Evolutionary conservation across 2,329 filamentous ascomycete species (phyloP).

Genomic region (Hypomyces rosellus): DNA sequence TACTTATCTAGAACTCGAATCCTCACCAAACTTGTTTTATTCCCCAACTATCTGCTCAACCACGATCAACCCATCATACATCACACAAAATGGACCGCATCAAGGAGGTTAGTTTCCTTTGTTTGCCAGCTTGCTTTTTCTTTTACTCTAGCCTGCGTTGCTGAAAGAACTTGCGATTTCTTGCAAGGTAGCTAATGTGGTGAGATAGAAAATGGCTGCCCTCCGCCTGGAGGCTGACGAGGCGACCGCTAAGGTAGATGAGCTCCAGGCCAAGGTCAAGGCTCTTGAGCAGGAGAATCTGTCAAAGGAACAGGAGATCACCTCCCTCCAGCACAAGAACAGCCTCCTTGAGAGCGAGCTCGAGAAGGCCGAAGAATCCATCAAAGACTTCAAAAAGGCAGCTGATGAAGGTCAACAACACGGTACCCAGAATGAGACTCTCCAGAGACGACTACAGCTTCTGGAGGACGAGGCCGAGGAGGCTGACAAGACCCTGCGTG

Average conservation of each 20-base stretch:
- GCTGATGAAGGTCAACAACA: slow-evolving; percentile 77
- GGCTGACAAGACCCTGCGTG: slow-evolving; percentile 90
- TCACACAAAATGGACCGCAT: slow-evolving; percentile 70
- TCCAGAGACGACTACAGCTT: slow-evolving; percentile 87
- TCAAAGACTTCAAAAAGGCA: slow-evolving; percentile 83
- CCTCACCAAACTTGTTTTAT: slow-evolving; percentile 4
- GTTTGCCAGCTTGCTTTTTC: too few relatives aligned
- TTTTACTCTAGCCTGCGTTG: slow-evolving; percentile 11
- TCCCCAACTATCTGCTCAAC: background rate
- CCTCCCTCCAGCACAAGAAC: slow-evolving; percentile 93
- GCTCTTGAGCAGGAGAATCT: slow-evolving; percentile 89
- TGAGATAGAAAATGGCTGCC: slow-evolving; percentile 77
- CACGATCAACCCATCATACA: slow-evolving; percentile 22
- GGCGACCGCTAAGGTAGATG: slow-evolving; percentile 72
- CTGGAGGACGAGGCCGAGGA: slow-evolving; percentile 97
- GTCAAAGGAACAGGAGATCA: slow-evolving; percentile 96
- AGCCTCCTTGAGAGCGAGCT: slow-evolving; percentile 81
- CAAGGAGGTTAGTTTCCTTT: slow-evolving; percentile 64
- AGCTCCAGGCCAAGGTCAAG: slow-evolving; percentile 84
- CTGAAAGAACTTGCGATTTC: background rate
- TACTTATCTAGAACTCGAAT: slow-evolving; percentile 20
- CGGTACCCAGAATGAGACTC: slow-evolving; percentile 83
- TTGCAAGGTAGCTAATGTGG: slow-evolving; percentile 10
- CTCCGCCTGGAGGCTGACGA: slow-evolving; percentile 93
- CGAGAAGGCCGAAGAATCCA: slow-evolving; percentile 79